A percentile compares a stretch with the other conserved stretches of the same genome.
These are phyloP conservation scores for Skeletonema menzelii DNA, from an alignment of 108 stramenopile genomes.

Conservation along the genomic window DNA sequence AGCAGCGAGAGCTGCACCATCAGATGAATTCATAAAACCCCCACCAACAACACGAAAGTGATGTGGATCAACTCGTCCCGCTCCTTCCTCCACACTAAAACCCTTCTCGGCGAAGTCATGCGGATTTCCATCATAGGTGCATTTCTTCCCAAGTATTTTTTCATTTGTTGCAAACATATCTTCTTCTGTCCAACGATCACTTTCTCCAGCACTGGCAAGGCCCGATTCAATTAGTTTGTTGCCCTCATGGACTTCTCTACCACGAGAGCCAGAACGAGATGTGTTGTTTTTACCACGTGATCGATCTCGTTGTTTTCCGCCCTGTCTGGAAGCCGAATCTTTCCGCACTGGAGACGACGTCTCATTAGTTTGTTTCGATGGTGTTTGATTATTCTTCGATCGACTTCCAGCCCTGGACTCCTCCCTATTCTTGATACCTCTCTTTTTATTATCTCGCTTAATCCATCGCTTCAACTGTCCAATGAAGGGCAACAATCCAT, in stretches of 20 bases:
- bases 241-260: constrained; percentile 38
- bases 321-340: constrained; percentile 4
- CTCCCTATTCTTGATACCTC: not conserved
- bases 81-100: constrained; percentile 32
- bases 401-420: constrained; percentile 3
- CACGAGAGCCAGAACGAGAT: constrained; percentile 26
- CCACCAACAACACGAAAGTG: constrained; percentile 88
- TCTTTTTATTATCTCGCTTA: constrained; percentile 24
- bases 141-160: constrained; percentile 59
- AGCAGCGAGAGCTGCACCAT: constrained; percentile 24
- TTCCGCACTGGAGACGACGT: not conserved
- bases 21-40: constrained; percentile 65
- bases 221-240: constrained; percentile 63
- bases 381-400: constrained; percentile 2
- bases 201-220: constrained; percentile 57
- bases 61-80: constrained; percentile 74
- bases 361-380: constrained; percentile 14
- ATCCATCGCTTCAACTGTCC: constrained; percentile 71
- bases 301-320: constrained; percentile 14
- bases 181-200: constrained; percentile 77
- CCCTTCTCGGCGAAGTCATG: constrained; percentile 85
- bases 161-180: constrained; percentile 89
- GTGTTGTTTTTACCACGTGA: constrained; percentile 24
- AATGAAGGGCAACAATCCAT: constrained; percentile 76
- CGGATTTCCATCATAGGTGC: constrained; percentile 87